These are phyloP conservation scores for Yamadazyma nakazawae DNA, from an alignment of 805 yeast species.

Conservation along the genomic window DNA sequence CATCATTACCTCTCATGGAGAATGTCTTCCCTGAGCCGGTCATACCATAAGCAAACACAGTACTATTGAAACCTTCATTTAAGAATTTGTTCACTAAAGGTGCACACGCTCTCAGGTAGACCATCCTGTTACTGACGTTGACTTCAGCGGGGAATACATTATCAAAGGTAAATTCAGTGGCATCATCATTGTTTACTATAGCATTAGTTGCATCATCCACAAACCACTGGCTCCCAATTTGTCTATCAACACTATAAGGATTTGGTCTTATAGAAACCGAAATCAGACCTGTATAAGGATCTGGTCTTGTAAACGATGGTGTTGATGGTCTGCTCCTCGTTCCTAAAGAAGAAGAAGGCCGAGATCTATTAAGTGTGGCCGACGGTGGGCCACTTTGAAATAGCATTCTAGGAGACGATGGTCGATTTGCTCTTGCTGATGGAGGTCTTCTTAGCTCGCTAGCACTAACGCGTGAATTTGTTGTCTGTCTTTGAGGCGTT, in stretches of 20 bases:
- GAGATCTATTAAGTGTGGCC: background rate
- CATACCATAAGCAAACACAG: constrained; percentile 92
- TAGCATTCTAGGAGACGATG: constrained; percentile 6
- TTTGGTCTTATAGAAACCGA: constrained; percentile 76
- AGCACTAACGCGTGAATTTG: constrained; percentile 16
- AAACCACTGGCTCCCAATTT: constrained; percentile 41
- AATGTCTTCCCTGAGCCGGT: constrained; percentile 91
- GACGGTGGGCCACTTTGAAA: constrained; percentile 4
- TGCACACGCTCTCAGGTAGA: constrained; percentile 57
- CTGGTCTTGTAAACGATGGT: constrained; percentile 28
- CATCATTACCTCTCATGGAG: constrained; percentile 71
- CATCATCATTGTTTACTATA: constrained; percentile 51
- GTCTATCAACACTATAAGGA: constrained; percentile 46
- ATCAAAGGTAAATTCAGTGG: constrained; percentile 67
- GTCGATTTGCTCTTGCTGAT: constrained; percentile 23
- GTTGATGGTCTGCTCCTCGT: constrained; percentile 36
- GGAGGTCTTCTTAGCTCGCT: constrained; percentile 23
- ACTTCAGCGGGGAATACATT: constrained; percentile 63
- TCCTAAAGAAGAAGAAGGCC: constrained; percentile 9
- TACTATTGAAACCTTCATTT: constrained; percentile 76
- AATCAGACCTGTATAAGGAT: constrained; percentile 66
- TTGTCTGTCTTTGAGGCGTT: constrained; percentile 14
- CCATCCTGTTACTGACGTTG: constrained; percentile 47
- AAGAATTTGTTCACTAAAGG: constrained; percentile 51
- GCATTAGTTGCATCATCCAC: constrained; percentile 37